Evolutionary conservation across 2,329 filamentous ascomycete species (phyloP).

Genomic region (Nemania diffusa): DNA sequence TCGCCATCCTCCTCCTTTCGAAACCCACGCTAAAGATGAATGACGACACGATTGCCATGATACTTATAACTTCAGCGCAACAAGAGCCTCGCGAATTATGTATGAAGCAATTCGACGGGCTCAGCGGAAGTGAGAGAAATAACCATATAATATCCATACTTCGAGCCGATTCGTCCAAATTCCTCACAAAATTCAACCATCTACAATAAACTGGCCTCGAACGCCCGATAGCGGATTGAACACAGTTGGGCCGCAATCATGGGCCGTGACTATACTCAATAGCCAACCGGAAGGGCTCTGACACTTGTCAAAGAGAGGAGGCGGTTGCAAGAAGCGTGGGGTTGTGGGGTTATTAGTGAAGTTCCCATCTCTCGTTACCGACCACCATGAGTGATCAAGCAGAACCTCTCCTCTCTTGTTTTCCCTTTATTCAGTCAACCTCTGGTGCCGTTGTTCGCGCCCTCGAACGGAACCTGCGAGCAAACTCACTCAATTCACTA

Average conservation of each 20-base stretch:
- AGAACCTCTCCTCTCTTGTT: slow-evolving; percentile 13
- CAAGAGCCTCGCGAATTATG: no score
- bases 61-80: no score
- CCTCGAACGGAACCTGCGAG: background rate
- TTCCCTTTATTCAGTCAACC: background rate
- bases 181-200: background rate
- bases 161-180: background rate
- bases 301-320: slow-evolving; percentile 42
- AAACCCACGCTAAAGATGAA: background rate
- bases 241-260: slow-evolving; percentile 34
- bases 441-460: background rate
- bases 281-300: slow-evolving; percentile 43
- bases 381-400: slow-evolving; percentile 2
- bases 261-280: slow-evolving; percentile 16
- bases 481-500: background rate
- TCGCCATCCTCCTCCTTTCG: background rate
- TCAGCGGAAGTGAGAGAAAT: background rate
- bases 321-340: slow-evolving; percentile 41
- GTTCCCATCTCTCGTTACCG: slow-evolving; percentile 14
- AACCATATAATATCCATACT: background rate
- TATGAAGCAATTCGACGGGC: background rate
- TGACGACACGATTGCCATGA: background rate
- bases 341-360: slow-evolving; percentile 41
- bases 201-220: background rate
- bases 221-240: slow-evolving; percentile 6